Evolutionary conservation across 768 basidiomycete species (phyloP).

Genomic region (Suillus fuscotomentosus): DNA sequence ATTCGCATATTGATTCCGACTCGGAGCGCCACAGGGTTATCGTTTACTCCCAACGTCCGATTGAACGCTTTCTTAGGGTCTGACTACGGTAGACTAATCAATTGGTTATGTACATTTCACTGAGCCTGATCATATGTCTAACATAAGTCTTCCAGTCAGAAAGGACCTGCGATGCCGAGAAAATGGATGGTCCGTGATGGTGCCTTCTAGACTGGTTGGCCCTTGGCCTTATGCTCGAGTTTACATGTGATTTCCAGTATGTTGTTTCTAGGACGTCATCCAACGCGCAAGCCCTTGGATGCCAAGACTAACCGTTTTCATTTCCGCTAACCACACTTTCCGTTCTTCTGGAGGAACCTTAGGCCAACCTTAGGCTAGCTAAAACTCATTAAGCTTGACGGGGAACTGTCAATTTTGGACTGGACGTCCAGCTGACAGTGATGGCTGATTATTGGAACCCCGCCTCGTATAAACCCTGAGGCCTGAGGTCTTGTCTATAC

Average conservation of each 20-base stretch:
- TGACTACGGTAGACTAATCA: constrained; percentile 27
- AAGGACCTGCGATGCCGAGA: constrained; percentile 36
- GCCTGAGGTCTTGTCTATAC: constrained; percentile 39
- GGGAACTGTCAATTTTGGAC: constrained; percentile 52
- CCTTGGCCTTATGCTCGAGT: constrained; percentile 52
- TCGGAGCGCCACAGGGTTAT: constrained; percentile 31
- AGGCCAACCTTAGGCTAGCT: constrained; percentile 34
- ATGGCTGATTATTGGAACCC: constrained; percentile 45
- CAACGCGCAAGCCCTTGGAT: constrained; percentile 27
- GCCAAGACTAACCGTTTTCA: constrained; percentile 43
- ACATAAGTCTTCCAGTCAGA: constrained; percentile 15
- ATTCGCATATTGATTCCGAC: constrained; percentile 36
- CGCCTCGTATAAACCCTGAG: constrained; percentile 51
- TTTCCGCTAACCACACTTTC: constrained; percentile 37
- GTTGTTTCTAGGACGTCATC: constrained; percentile 21
- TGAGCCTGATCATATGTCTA: background rate
- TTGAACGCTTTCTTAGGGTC: background rate
- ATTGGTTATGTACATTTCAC: constrained; percentile 22
- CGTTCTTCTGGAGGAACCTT: background rate
- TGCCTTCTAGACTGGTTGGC: constrained; percentile 45
- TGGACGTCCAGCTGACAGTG: constrained; percentile 18
- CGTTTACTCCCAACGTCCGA: constrained; percentile 45
- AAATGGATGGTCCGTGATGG: constrained; percentile 46
- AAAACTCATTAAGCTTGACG: constrained; percentile 53
- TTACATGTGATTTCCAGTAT: constrained; percentile 41